Evolutionary conservation across 352 stramenopile genomes (phyloP).

Genomic region (Pythium guiyangense): DNA sequence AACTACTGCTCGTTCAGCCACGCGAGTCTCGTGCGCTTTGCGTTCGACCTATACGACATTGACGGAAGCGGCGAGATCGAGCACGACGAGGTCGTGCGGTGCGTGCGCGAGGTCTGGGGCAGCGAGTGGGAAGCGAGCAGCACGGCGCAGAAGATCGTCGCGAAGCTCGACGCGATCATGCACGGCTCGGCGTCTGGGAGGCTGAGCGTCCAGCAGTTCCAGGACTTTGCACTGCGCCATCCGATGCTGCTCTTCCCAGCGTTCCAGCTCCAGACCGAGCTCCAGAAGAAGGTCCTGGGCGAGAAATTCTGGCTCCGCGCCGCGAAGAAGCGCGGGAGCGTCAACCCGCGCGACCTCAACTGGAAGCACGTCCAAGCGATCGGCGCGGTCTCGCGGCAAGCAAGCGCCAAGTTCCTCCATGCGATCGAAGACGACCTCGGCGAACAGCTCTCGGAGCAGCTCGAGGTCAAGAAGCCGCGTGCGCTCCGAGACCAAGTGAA

Average conservation of each 20-base stretch:
- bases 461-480: neutral
- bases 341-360: slow-evolving; percentile 31
- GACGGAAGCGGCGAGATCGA: slow-evolving; percentile 72
- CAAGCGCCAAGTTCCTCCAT: slow-evolving; percentile 13
- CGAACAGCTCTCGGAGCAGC: slow-evolving; percentile 15
- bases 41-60: slow-evolving; percentile 71
- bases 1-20: slow-evolving; percentile 78
- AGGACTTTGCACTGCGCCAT: slow-evolving; percentile 50
- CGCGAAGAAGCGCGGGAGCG: slow-evolving; percentile 28
- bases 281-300: slow-evolving; percentile 54
- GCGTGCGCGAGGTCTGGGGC: slow-evolving; percentile 58
- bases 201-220: slow-evolving; percentile 38
- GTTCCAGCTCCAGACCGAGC: slow-evolving; percentile 63
- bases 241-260: slow-evolving; percentile 66
- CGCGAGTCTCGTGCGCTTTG: slow-evolving; percentile 54
- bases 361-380: slow-evolving; percentile 34
- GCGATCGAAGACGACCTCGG: slow-evolving; percentile 29
- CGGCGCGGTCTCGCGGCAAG: slow-evolving; percentile 19
- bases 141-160: slow-evolving; percentile 52
- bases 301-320: slow-evolving; percentile 52
- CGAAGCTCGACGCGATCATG: slow-evolving; percentile 51
- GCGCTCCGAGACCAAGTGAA: neutral
- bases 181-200: slow-evolving; percentile 21
- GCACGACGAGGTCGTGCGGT: slow-evolving; percentile 37
- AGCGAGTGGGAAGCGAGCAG: slow-evolving; percentile 42